phyloP scores from a whole-genome alignment of 192 early-diverging fungal genomes.

The Coemansia sp. region DNA sequence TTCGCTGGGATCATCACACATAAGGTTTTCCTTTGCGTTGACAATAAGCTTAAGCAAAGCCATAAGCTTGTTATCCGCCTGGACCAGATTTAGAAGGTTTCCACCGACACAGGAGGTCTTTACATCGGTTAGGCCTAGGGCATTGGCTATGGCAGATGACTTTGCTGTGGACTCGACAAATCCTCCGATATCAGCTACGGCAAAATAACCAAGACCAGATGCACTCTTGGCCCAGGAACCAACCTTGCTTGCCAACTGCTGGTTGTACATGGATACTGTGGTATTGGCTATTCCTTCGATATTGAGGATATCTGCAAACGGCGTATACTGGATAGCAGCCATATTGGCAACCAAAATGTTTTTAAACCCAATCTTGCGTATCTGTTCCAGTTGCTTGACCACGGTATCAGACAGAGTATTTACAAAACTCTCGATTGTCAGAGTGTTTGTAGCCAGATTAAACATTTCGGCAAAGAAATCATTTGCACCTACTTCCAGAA shows the following conservation, averaged over 20 bases:
- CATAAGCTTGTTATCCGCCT: slow-evolving; percentile 33
- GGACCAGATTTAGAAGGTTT: slow-evolving; percentile 34
- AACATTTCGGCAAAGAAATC: slow-evolving; percentile 12
- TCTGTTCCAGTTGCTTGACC: slow-evolving; percentile 4
- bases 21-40: slow-evolving; percentile 29
- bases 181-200: slow-evolving; percentile 33
- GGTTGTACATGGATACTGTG: slow-evolving; percentile 33
- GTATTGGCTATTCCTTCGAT: slow-evolving; percentile 16
- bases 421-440: slow-evolving; percentile 2
- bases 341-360: slow-evolving; percentile 17
- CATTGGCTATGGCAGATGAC: slow-evolving; percentile 14
- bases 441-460: background rate
- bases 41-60: slow-evolving; percentile 35
- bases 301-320: slow-evolving; percentile 3
- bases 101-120: slow-evolving; percentile 44
- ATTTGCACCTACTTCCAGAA: slow-evolving; percentile 23
- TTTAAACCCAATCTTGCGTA: slow-evolving; percentile 7
- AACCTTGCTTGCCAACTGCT: slow-evolving; percentile 22
- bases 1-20: slow-evolving; percentile 41
- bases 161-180: slow-evolving; percentile 42
- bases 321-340: slow-evolving; percentile 13
- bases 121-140: slow-evolving; percentile 33
- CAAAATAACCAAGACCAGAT: slow-evolving; percentile 13
- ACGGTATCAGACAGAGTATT: slow-evolving; percentile 7
- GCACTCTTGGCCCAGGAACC: slow-evolving; percentile 29